phyloP scores from a whole-genome alignment of 495 filamentous ascomycete species.

The Massariosphaeria phaeospora region DNA sequence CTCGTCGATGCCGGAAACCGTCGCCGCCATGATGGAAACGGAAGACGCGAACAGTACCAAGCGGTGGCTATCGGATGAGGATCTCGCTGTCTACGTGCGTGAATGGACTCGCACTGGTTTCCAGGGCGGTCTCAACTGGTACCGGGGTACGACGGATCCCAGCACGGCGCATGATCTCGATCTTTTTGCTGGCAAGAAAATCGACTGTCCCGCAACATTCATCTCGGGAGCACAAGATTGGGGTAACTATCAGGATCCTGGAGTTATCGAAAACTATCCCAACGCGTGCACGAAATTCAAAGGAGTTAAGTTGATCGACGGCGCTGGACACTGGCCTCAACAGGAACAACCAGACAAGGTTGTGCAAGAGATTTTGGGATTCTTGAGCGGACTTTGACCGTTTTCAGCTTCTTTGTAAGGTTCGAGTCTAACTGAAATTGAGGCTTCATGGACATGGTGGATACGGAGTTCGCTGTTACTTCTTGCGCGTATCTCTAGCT shows the following conservation, averaged over 20 bases:
- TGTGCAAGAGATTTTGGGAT: slow-evolving; percentile 43
- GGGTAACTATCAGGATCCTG: slow-evolving; percentile 63
- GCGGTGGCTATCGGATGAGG: slow-evolving; percentile 53
- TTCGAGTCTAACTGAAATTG: too few species aligned
- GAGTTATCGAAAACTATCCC: slow-evolving; percentile 55
- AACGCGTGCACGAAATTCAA: slow-evolving; percentile 51
- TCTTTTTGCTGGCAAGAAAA: slow-evolving; percentile 57
- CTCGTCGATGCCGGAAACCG: slow-evolving; percentile 53
- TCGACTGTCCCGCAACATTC: slow-evolving; percentile 58
- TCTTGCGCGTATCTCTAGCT: too few species aligned
- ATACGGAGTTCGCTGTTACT: too few species aligned
- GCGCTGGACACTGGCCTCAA: slow-evolving; percentile 63
- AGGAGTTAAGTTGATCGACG: slow-evolving; percentile 49
- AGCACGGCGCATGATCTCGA: slow-evolving; percentile 50
- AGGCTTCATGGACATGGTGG: too few species aligned
- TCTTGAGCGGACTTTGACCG: slow-evolving; percentile 12
- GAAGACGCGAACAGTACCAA: slow-evolving; percentile 42
- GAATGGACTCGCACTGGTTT: slow-evolving; percentile 65
- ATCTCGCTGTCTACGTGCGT: slow-evolving; percentile 54
- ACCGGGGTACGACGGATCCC: slow-evolving; percentile 53
- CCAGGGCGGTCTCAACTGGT: slow-evolving; percentile 69
- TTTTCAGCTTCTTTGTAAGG: neutral
- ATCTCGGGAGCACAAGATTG: slow-evolving; percentile 60
- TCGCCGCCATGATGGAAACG: slow-evolving; percentile 50
- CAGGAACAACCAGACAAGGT: slow-evolving; percentile 60